Evolutionary conservation across 352 stramenopile species (phyloP).

Genomic region (Globisporangium nodosum): DNA sequence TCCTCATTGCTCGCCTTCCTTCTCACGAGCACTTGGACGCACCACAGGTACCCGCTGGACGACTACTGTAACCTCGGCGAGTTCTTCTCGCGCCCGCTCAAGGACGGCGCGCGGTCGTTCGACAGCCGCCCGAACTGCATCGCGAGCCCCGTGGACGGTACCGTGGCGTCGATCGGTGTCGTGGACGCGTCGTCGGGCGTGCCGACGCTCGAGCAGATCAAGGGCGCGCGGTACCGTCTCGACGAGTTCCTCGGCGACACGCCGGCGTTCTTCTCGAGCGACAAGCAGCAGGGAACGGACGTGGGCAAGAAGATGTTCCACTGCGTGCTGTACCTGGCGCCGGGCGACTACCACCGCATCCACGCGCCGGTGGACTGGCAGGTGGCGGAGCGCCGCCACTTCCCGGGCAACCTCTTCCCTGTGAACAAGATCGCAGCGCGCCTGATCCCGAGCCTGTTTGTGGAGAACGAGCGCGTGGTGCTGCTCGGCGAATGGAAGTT

Average conservation of each 20-base stretch:
- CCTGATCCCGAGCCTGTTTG: slow-evolving; percentile 75
- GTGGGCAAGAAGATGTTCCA: slow-evolving; percentile 63
- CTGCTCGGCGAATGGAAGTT: slow-evolving; percentile 71
- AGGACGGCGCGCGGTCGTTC: slow-evolving; percentile 54
- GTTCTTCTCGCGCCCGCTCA: slow-evolving; percentile 82
- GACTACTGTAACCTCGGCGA: slow-evolving; percentile 74
- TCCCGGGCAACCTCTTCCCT: slow-evolving; percentile 78
- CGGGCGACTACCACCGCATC: slow-evolving; percentile 86
- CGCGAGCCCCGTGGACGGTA: slow-evolving; percentile 58
- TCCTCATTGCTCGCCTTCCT: background rate
- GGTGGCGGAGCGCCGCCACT: slow-evolving; percentile 70
- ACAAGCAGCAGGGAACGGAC: slow-evolving; percentile 10
- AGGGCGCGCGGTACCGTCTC: slow-evolving; percentile 72
- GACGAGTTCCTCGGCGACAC: slow-evolving; percentile 74
- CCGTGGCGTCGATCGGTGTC: slow-evolving; percentile 46
- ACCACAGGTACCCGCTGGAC: slow-evolving; percentile 48
- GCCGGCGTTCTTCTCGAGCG: slow-evolving; percentile 47
- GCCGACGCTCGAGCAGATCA: slow-evolving; percentile 74
- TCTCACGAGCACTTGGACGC: background rate
- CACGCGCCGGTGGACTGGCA: slow-evolving; percentile 77
- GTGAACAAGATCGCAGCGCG: slow-evolving; percentile 61
- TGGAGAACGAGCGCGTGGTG: slow-evolving; percentile 79
- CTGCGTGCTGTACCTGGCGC: slow-evolving; percentile 80
- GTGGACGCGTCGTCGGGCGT: slow-evolving; percentile 43
- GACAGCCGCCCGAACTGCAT: slow-evolving; percentile 23